phyloP scores from a whole-genome alignment of 208 protist species.

The Willaertia magna region DNA sequence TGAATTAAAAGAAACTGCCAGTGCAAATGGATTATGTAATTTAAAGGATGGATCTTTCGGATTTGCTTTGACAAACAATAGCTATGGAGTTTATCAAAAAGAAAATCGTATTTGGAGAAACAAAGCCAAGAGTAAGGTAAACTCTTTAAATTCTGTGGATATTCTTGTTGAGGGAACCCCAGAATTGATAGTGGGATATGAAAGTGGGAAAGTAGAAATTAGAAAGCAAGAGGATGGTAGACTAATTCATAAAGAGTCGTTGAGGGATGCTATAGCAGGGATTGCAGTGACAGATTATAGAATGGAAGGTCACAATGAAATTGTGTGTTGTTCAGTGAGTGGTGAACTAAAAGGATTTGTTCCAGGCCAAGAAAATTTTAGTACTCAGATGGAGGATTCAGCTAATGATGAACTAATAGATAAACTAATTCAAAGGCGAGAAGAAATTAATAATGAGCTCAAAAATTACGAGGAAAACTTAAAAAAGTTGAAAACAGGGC shows the following conservation, averaged over 20 bases:
- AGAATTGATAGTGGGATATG: slow-evolving; percentile 74
- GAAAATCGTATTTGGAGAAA: slow-evolving; percentile 61
- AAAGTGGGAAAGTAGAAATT: slow-evolving; percentile 64
- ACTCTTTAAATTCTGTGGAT: slow-evolving; percentile 66
- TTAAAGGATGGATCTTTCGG: slow-evolving; percentile 45
- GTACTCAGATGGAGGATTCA: slow-evolving; percentile 29
- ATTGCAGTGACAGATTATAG: slow-evolving; percentile 73
- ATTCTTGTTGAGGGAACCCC: slow-evolving; percentile 71
- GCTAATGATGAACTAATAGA: slow-evolving; percentile 35
- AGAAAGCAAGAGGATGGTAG: slow-evolving; percentile 43
- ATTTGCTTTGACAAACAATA: slow-evolving; percentile 74
- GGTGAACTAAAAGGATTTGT: slow-evolving; percentile 64
- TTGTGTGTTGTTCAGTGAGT: slow-evolving; percentile 60
- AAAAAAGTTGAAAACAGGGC: slow-evolving; percentile 41
- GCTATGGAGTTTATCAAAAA: slow-evolving; percentile 68
- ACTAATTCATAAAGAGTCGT: slow-evolving; percentile 60
- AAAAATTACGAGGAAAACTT: slow-evolving; percentile 58
- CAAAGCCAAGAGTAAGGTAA: slow-evolving; percentile 58
- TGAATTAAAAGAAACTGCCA: slow-evolving; percentile 60
- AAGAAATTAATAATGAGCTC: slow-evolving; percentile 50
- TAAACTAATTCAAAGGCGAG: slow-evolving; percentile 29
- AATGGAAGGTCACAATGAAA: slow-evolving; percentile 52
- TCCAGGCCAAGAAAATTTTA: slow-evolving; percentile 15
- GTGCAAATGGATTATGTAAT: slow-evolving; percentile 41
- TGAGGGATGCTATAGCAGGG: slow-evolving; percentile 46